These are phyloP conservation scores for Aspergillus wentii DNA, from an alignment of 495 filamentous ascomycete species.

Conservation along the genomic window DNA sequence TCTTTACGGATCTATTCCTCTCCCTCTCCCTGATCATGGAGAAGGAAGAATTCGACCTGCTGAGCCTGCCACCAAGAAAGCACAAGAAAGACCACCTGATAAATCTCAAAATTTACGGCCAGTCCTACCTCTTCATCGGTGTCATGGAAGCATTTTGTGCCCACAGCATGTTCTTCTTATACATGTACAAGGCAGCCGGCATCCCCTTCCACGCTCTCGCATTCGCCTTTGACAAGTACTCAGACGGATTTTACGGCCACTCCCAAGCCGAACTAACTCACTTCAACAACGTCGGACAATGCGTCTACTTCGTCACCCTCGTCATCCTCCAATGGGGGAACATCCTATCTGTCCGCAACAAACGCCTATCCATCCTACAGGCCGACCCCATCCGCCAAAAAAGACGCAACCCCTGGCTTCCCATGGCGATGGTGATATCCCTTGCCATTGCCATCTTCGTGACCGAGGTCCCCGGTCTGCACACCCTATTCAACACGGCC, in stretches of 20 bases:
- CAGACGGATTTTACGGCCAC: slow-evolving; percentile 46
- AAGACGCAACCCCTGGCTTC: slow-evolving; percentile 46
- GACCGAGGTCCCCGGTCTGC: slow-evolving; percentile 45
- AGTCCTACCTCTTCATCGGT: slow-evolving; percentile 48
- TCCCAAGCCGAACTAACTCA: slow-evolving; percentile 29
- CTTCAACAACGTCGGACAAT: slow-evolving; percentile 50
- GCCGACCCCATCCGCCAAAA: slow-evolving; percentile 45
- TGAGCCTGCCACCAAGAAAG: slow-evolving; percentile 58
- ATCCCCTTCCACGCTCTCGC: slow-evolving; percentile 40
- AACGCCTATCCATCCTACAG: slow-evolving; percentile 45
- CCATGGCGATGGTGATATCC: slow-evolving; percentile 35
- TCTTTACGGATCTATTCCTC: slow-evolving; percentile 57
- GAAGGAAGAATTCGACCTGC: slow-evolving; percentile 62
- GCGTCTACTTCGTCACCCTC: slow-evolving; percentile 69
- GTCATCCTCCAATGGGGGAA: slow-evolving; percentile 54
- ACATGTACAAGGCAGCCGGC: slow-evolving; percentile 39
- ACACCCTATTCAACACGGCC: slow-evolving; percentile 42
- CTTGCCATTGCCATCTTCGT: slow-evolving; percentile 49
- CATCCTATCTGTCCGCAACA: slow-evolving; percentile 44
- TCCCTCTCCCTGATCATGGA: slow-evolving; percentile 69
- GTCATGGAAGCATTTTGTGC: slow-evolving; percentile 44
- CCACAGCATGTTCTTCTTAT: slow-evolving; percentile 49
- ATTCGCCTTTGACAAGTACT: slow-evolving; percentile 43
- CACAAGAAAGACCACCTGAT: slow-evolving; percentile 55
- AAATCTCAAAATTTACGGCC: slow-evolving; percentile 45